Conservation (phyloP, 306 rosid genomes). For the Inga leiocalycina region DNA sequence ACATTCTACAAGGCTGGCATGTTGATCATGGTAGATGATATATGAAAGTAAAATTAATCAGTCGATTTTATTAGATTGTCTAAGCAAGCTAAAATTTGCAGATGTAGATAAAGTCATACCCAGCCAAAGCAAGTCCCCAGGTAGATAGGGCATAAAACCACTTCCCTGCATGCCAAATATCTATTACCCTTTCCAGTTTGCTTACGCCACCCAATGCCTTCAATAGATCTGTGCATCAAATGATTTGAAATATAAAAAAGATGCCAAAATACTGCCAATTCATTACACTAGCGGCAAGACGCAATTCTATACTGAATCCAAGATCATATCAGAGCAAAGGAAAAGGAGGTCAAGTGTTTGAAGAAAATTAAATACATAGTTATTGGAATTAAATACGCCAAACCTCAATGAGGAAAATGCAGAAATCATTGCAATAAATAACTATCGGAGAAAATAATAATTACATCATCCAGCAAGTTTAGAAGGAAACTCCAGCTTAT, state of each 20-base stretch:
- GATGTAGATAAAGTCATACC: constrained; percentile 48
- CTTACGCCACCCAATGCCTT: constrained; percentile 70
- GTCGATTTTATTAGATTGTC: background rate
- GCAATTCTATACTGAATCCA: constrained; percentile 4
- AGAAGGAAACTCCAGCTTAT: background rate
- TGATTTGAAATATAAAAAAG: constrained; percentile 24
- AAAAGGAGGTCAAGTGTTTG: constrained; percentile 7
- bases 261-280: constrained; percentile 20
- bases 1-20: background rate
- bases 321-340: constrained; percentile 28
- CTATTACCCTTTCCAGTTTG: constrained; percentile 67
- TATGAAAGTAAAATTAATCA: background rate
- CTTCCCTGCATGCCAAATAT: constrained; percentile 86
- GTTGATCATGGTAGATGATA: background rate
- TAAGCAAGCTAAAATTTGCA: constrained; percentile 5
- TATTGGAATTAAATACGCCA: constrained; percentile 26
- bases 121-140: constrained; percentile 96
- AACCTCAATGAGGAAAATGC: constrained; percentile 7
- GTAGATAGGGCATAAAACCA: constrained; percentile 81
- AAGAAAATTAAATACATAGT: background rate
- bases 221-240: constrained; percentile 60
- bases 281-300: constrained; percentile 11
- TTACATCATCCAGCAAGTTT: background rate
- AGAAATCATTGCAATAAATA: background rate
- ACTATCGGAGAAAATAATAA: constrained; percentile 12